Percentiles rank a stretch among this genome's conserved stretches.
phyloP scores from a whole-genome alignment of 805 yeast species.

The Yamadazyma sp. region DNA sequence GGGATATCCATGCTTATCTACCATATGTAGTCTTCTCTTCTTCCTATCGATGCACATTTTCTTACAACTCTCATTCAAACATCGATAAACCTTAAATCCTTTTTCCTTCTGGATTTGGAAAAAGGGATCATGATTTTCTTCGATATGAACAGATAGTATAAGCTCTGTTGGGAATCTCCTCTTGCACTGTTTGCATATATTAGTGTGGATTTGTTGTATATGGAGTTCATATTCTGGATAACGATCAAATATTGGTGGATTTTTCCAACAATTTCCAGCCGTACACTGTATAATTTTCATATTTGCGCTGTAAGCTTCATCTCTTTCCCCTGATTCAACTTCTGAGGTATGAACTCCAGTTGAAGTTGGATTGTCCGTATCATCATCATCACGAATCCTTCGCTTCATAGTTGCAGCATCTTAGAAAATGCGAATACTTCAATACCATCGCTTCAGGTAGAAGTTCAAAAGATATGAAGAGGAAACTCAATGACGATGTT shows the following conservation, averaged over 20 bases:
- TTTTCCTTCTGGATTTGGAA: slow-evolving; percentile 27
- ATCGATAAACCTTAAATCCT: slow-evolving; percentile 41
- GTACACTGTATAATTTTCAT: no score
- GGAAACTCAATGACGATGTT: slow-evolving; percentile 1
- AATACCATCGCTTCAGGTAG: no score
- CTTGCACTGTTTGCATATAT: slow-evolving; percentile 36
- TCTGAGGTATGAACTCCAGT: no score
- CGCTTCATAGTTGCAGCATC: slow-evolving; percentile 1
- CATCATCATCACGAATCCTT: slow-evolving; percentile 1
- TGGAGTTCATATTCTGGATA: slow-evolving; percentile 23
- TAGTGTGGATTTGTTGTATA: slow-evolving; percentile 22
- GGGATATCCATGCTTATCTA: slow-evolving; percentile 51
- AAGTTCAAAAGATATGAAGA: no score
- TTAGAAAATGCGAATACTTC: no score
- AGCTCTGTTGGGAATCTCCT: slow-evolving; percentile 41
- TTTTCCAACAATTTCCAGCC: slow-evolving; percentile 2
- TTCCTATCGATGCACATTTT: slow-evolving; percentile 34
- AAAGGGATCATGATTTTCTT: slow-evolving; percentile 54
- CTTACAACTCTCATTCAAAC: slow-evolving; percentile 41
- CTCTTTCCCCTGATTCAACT: no score
- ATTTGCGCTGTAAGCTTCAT: no score
- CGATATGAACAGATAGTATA: slow-evolving; percentile 46
- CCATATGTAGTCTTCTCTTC: slow-evolving; percentile 46
- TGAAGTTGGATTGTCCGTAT: no score
- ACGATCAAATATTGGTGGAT: slow-evolving; percentile 1